phyloP scores from a whole-genome alignment of 257 asterid genomes.

The Nicotiana undulata region DNA sequence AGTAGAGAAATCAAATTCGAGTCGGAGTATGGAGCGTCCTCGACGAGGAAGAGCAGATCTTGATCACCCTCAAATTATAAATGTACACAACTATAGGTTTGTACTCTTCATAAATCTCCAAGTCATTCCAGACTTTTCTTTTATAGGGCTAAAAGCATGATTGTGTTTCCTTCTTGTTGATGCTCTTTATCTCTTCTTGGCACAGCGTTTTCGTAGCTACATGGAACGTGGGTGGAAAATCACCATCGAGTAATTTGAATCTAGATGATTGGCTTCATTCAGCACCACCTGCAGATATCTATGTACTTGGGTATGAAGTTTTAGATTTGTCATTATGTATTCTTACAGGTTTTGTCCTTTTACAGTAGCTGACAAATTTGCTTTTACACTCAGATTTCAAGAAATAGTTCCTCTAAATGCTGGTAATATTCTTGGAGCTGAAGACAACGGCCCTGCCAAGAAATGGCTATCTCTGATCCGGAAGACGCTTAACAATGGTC shows the following conservation, averaged over 20 bases:
- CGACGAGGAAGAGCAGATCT: constrained; percentile 74
- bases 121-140: not conserved
- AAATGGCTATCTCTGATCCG: constrained; percentile 77
- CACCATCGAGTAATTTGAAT: constrained; percentile 72
- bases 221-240: constrained; percentile 96
- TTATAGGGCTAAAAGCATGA: not conserved
- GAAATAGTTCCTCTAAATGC: constrained; percentile 97
- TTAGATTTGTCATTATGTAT: not conserved
- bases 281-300: constrained; percentile 95
- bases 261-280: constrained; percentile 96
- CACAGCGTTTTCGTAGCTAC: constrained; percentile 81
- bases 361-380: not conserved
- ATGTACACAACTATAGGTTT: constrained; percentile 64
- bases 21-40: constrained; percentile 49
- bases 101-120: constrained; percentile 9
- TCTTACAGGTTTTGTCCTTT: not conserved
- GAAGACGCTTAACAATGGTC: constrained; percentile 63
- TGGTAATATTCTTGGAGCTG: constrained; percentile 92
- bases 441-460: constrained; percentile 97
- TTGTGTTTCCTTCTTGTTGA: not conserved
- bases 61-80: constrained; percentile 92
- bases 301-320: constrained; percentile 78
- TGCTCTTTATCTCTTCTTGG: constrained; percentile 2
- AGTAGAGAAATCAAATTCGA: constrained; percentile 54
- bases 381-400: constrained; percentile 54